A percentile compares a stretch with the other conserved stretches of the same genome.
phyloP scores from a whole-genome alignment of 352 stramenopile genomes.

The Albugo laibachii region DNA sequence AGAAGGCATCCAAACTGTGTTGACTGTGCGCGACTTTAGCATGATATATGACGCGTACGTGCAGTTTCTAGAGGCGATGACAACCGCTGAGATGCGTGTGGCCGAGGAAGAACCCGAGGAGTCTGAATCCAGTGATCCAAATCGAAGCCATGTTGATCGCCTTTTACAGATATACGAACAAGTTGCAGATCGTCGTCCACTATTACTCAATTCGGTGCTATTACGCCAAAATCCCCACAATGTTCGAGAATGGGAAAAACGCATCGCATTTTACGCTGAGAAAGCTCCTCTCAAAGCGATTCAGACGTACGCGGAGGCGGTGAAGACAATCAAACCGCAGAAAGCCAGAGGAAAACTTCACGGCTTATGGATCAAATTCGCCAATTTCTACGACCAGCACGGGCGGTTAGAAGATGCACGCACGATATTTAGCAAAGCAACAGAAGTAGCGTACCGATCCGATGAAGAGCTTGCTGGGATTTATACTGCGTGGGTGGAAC shows the following conservation, averaged over 20 bases:
- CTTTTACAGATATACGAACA: conserved; percentile 80
- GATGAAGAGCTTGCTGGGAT: conserved; percentile 88
- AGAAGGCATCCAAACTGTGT: conserved; percentile 49
- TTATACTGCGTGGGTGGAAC: conserved; percentile 88
- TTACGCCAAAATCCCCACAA: conserved; percentile 98
- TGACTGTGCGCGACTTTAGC: conserved; percentile 92
- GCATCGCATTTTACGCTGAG: conserved; percentile 65
- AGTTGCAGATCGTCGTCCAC: conserved; percentile 85
- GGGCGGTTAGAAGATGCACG: conserved; percentile 84
- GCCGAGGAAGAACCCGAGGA: conserved; percentile 50
- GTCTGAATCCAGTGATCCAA: conserved; percentile 28
- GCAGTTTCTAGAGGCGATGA: conserved; percentile 95
- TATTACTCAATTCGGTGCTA: conserved; percentile 90
- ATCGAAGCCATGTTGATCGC: conserved; percentile 56
- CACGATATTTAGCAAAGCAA: conserved; percentile 83
- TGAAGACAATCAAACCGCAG: conserved; percentile 82
- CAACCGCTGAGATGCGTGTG: conserved; percentile 91
- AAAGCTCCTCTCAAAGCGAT: conserved; percentile 16
- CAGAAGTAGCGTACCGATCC: conserved; percentile 47
- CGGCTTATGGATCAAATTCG: conserved; percentile 88
- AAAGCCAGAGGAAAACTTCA: conserved; percentile 76
- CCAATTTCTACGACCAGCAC: conserved; percentile 89
- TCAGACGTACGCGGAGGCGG: conserved; percentile 76
- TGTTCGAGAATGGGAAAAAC: conserved; percentile 95
- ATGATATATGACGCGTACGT: conserved; percentile 98